Evolutionary conservation across 768 basidiomycete species (phyloP), one percentile per base, ranked within the genome.

Genomic region (Collybia nuda): DNA sequence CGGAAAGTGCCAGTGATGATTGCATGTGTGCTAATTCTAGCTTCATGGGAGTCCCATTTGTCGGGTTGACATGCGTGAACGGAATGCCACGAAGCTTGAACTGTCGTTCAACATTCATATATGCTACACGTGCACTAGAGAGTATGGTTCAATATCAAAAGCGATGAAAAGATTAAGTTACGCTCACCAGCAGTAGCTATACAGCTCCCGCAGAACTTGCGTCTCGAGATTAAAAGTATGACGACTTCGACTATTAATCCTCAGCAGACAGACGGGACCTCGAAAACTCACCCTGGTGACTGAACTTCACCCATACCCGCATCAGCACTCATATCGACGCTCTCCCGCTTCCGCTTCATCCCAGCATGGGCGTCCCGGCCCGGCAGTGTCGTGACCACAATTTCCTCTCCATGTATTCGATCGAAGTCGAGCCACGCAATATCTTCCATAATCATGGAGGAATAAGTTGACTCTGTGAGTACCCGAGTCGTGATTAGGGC

Each of bases 61-160:
- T 64, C 28, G 90, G 85, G 55, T 82, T 84, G 61, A 93, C 86
- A 43, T 88, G 81, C 2, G 76, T 82, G 61, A 84, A 93, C 0
- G 86, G 85, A 44, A 96, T 94, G 19, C 78, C 78, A 23, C 88
- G 86, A 18, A 82, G 67, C 65, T 93, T 92, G 65, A 97, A 81
- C 64, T 96, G 93, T 40, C 81, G 76, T 67, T 97, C 93, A 47
- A 98, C 85, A 59, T 86, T 90, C 56, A 84, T 87, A 61, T 90
- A 90, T n/a, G 93, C 87, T 15, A 94, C 90, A 15, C 93, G 87
- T 9, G 93, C 93, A 60, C 92, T 95, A 52, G 32, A 14, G 43
- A 35, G 2, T 26, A 28, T n/a, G 32, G 11, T 28, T 29, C 52
- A 45, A 32, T 9, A 6, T 17, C 12, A 15, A 4, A 24, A 24